Evolutionary conservation across 192 early-diverging fungal genomes (phyloP).

Genomic region (Podila epicladia): DNA sequence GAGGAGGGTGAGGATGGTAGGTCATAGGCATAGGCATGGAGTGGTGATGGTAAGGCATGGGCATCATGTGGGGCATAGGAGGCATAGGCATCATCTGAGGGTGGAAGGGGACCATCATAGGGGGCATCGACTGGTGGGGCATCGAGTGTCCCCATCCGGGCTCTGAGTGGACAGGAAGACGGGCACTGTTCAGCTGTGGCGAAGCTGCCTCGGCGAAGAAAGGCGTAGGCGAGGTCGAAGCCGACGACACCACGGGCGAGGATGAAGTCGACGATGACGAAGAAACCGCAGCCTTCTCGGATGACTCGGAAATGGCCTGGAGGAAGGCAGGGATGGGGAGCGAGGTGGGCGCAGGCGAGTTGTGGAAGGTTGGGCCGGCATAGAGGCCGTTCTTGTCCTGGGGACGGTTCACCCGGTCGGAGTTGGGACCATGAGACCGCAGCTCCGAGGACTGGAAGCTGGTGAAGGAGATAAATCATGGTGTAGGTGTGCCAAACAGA

Average conservation of each 20-base stretch:
- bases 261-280: background rate
- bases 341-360: constrained; percentile 62
- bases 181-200: constrained; percentile 38
- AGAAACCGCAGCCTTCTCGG: constrained; percentile 10
- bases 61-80: constrained; percentile 10
- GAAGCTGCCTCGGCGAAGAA: constrained; percentile 40
- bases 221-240: constrained; percentile 12
- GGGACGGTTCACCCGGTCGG: constrained; percentile 9
- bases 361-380: constrained; percentile 68
- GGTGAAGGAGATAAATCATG: background rate
- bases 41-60: background rate
- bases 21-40: constrained; percentile 17
- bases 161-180: constrained; percentile 6
- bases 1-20: background rate
- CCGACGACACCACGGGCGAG: background rate
- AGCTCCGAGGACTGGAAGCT: background rate
- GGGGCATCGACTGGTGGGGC: constrained; percentile 1
- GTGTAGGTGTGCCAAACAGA: background rate
- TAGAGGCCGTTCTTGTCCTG: constrained; percentile 50
- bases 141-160: background rate
- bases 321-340: constrained; percentile 62
- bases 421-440: constrained; percentile 1
- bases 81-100: constrained; percentile 27
- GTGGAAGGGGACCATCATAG: constrained; percentile 8
- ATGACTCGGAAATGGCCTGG: constrained; percentile 18